phyloP scores from a whole-genome alignment of 2,329 filamentous ascomycete genomes.

The Myriangium duriaei region DNA sequence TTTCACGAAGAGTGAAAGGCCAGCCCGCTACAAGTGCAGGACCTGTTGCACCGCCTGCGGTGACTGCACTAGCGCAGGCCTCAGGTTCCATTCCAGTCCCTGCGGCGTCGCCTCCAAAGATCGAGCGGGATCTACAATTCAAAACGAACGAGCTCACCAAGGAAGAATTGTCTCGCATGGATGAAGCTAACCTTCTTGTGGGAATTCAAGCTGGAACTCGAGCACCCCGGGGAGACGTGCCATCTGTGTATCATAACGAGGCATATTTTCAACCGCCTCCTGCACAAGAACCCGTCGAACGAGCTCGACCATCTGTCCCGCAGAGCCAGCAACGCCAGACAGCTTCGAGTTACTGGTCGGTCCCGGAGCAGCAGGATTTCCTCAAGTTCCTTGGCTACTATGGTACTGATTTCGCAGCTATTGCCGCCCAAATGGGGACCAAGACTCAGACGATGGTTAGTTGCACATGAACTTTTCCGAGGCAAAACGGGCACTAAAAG shows the following conservation, averaged over 20 bases:
- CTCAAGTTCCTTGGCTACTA: constrained; percentile 59
- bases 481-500: background rate
- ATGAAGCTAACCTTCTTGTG: constrained; percentile 23
- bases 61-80: constrained; percentile 18
- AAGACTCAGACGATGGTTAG: constrained; percentile 78
- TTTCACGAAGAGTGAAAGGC: constrained; percentile 9
- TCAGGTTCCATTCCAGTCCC: constrained; percentile 12
- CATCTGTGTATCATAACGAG: constrained; percentile 11
- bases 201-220: constrained; percentile 17
- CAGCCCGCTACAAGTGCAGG: constrained; percentile 14
- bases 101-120: constrained; percentile 23
- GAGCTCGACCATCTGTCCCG: constrained; percentile 6
- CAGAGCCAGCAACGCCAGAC: constrained; percentile 17
- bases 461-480: background rate
- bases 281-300: constrained; percentile 6
- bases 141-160: constrained; percentile 16
- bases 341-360: constrained; percentile 72
- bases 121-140: constrained; percentile 19
- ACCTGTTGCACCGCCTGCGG: constrained; percentile 24
- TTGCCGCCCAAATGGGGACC: constrained; percentile 67
- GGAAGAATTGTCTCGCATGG: constrained; percentile 20
- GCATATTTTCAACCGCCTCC: constrained; percentile 6
- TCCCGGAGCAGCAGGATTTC: constrained; percentile 69
- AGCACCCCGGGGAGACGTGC: constrained; percentile 4
- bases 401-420: constrained; percentile 65